Conservation (phyloP, 192 early-diverging fungal genomes). For the Backusella circina region DNA sequence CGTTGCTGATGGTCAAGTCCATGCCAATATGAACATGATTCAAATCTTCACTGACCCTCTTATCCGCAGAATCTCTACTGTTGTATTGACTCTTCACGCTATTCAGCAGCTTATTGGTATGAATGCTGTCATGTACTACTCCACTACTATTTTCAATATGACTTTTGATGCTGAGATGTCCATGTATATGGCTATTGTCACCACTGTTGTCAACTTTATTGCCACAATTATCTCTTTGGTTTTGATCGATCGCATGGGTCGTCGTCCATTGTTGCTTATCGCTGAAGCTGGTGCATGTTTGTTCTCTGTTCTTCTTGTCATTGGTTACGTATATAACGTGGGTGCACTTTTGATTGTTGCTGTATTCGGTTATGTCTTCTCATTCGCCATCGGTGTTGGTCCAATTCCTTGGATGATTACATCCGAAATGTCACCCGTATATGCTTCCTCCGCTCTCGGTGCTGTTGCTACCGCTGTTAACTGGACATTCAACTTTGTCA, state of each 20-base stretch:
- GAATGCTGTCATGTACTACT: conserved; percentile 84
- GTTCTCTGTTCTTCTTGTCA: conserved; percentile 49
- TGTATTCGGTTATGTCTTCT: conserved; percentile 73
- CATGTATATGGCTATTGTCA: conserved; percentile 53
- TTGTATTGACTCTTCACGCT: conserved; percentile 63
- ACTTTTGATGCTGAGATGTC: conserved; percentile 50
- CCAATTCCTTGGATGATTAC: conserved; percentile 81
- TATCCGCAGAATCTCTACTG: conserved; percentile 57
- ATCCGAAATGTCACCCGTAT: conserved; percentile 73
- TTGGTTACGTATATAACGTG: conserved; percentile 53
- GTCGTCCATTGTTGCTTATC: conserved; percentile 52
- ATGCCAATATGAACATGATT: conserved; percentile 33
- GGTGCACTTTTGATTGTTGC: conserved; percentile 57
- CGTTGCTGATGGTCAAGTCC: background rate
- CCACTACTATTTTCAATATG: conserved; percentile 77
- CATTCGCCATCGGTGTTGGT: conserved; percentile 78
- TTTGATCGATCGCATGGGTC: conserved; percentile 57
- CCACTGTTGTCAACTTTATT: conserved; percentile 51
- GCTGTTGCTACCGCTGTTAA: conserved; percentile 71
- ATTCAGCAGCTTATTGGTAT: conserved; percentile 83
- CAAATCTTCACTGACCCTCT: conserved; percentile 56
- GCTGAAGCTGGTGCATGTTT: conserved; percentile 56
- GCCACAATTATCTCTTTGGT: conserved; percentile 48
- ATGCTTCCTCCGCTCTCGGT: conserved; percentile 67
- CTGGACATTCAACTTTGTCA: conserved; percentile 56